Evolutionary conservation across 306 rosid genomes (phyloP), one percentile per base, ranked within the genome.

Genomic region (Vigna nakashimae): DNA sequence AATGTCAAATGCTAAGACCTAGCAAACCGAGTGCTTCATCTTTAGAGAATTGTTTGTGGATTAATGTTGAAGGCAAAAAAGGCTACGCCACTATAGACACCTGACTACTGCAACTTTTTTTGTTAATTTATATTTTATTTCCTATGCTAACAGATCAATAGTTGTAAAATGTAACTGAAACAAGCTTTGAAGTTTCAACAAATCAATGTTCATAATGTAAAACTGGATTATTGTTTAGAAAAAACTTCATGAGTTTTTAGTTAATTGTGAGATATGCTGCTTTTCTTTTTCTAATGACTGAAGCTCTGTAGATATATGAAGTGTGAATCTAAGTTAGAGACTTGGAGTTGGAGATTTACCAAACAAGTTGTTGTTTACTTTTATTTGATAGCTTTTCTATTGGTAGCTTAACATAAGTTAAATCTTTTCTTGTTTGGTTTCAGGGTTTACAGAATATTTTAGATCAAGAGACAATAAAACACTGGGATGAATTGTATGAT

Each of bases 371-470:
- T 49, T 17, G 65, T 75, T 53, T 64, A 69, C 72, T 59, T 26
- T 53, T 76, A 66, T 77, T 28, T 20, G 65, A 65, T 58, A 65
- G 56, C 55, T 68, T 67, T 26, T 67, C 60, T 58, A 65, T 76
- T 46, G 64, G 17, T 58, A 38, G 4, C 43, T 30, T 74, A 78
- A 64, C 77, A 76, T 22, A 53, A 40, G 62, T 51, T 60, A 68
- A 75, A 68, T 43, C n/a, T 28, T 71, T 74, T 51, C 69, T 64
- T 67, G 52, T 71, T 42, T 69, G 59, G 63, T 82, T 75, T 78
- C 89, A 94, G 98, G 98, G 98, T 71, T 84, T 92, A 82, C 87
- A 43, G 43, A 86, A 83, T 72, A 73, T 94, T 78, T 87, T 89
- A 70, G 91, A 89, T 87, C 84, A 80, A 10, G 79, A 86, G 62